These are phyloP conservation scores for Sporisorium iseilematis-ciliati DNA, from an alignment of 1,284 basidiomycete species.

Conservation along the genomic window DNA sequence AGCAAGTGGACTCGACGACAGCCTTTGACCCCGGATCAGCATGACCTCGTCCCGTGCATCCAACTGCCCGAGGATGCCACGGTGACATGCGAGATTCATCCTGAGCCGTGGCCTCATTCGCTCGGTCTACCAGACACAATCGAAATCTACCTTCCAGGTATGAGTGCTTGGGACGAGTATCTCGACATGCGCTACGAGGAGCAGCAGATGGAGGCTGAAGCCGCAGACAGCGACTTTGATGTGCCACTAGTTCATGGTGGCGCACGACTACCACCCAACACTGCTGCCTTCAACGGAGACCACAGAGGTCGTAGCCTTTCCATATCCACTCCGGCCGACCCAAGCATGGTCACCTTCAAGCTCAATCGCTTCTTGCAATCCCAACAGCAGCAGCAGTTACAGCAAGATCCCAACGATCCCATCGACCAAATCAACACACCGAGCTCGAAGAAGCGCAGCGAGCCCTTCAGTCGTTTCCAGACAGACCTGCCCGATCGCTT, in stretches of 20 bases:
- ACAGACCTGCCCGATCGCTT: conserved; percentile 31
- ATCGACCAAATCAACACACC: neutral
- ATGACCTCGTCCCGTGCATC: conserved; percentile 16
- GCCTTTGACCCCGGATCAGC: conserved; percentile 15
- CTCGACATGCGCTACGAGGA: conserved; percentile 43
- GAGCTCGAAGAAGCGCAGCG: neutral
- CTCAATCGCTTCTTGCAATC: conserved; percentile 56
- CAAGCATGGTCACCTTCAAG: conserved; percentile 51
- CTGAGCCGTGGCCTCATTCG: conserved; percentile 44
- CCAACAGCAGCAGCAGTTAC: conserved; percentile 21
- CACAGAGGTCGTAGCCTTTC: conserved; percentile 32
- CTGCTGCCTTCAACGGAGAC: conserved; percentile 11
- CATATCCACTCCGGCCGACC: conserved; percentile 57
- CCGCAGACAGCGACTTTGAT: conserved; percentile 10
- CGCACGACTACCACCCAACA: conserved; percentile 15
- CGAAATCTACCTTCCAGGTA: conserved; percentile 64
- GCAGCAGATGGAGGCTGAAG: conserved; percentile 32
- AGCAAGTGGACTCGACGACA: conserved; percentile 31
- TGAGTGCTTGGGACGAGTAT: conserved; percentile 61
- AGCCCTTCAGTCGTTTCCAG: conserved; percentile 23
- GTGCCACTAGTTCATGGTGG: neutral
- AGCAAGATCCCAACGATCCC: conserved; percentile 13
- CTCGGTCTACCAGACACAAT: conserved; percentile 58
- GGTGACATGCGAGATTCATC: conserved; percentile 37
- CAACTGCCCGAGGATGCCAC: conserved; percentile 26